Percentiles rank a stretch among this genome's conserved stretches.
phyloP scores from a whole-genome alignment of 2,329 filamentous ascomycete genomes.

The Zymoseptoria crescenta region DNA sequence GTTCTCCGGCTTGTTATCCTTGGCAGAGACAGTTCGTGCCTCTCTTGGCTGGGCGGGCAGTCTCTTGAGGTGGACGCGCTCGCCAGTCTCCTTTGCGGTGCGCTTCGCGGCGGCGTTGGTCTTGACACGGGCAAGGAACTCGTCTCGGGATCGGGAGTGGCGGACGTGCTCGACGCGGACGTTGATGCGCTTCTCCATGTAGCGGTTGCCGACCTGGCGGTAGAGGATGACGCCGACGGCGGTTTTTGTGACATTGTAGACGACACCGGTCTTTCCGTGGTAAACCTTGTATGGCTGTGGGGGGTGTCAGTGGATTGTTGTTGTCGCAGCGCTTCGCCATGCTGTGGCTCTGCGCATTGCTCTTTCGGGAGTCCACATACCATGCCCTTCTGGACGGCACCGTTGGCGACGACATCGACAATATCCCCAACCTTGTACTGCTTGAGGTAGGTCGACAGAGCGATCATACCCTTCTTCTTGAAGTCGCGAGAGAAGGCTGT shows the following conservation, averaged over 20 bases:
- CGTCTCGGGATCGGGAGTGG: conserved; percentile 90
- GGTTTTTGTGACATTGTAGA: conserved; percentile 90
- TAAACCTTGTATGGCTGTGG: conserved; percentile 87
- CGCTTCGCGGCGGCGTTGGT: conserved; percentile 86
- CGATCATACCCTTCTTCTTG: conserved; percentile 92
- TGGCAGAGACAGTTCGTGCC: conserved; percentile 68
- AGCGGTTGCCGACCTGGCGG: conserved; percentile 99
- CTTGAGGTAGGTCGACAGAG: conserved; percentile 86
- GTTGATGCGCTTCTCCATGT: conserved; percentile 99
- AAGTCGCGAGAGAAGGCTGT: conserved; percentile 79
- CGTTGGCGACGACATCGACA: conserved; percentile 97
- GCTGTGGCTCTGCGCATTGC: background rate
- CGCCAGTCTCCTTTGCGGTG: conserved; percentile 84
- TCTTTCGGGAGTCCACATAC: conserved; percentile 47
- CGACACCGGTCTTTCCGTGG: conserved; percentile 80
- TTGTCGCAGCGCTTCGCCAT: conserved; percentile 1
- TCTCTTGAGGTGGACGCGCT: conserved; percentile 87
- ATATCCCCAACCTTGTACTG: conserved; percentile 98
- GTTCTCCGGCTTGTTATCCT: conserved; percentile 83
- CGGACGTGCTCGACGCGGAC: conserved; percentile 95
- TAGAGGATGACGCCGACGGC: conserved; percentile 98
- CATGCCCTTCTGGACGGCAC: conserved; percentile 87
- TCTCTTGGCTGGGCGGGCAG: conserved; percentile 72
- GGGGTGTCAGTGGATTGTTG: conserved; percentile 4
- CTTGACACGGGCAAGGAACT: conserved; percentile 96